These are phyloP conservation scores for Immersiella caudata DNA, from an alignment of 495 filamentous ascomycete genomes.

Conservation along the genomic window DNA sequence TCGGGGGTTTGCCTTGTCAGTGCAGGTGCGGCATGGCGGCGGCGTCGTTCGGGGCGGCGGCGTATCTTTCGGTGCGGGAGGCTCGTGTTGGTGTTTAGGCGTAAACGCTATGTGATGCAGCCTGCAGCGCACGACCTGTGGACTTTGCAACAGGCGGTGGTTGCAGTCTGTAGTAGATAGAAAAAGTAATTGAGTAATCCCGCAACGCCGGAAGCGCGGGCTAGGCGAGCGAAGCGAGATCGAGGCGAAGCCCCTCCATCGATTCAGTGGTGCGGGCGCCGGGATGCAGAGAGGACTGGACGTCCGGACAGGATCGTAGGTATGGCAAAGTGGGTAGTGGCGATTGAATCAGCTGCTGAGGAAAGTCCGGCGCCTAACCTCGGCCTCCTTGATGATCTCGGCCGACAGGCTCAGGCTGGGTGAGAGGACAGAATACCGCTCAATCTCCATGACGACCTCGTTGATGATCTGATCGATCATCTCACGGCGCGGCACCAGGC, in stretches of 20 bases:
- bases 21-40: neutral
- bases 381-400: constrained; percentile 79
- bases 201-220: constrained; percentile 34
- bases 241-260: neutral
- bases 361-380: constrained; percentile 63
- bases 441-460: constrained; percentile 71
- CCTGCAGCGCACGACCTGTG: constrained; percentile 29
- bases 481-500: constrained; percentile 55
- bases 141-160: constrained; percentile 23
- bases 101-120: constrained; percentile 18
- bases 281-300: neutral
- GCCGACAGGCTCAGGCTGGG: constrained; percentile 72
- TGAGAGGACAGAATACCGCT: constrained; percentile 71
- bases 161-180: constrained; percentile 12
- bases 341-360: constrained; percentile 45
- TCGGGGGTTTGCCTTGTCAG: neutral
- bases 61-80: neutral
- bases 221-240: constrained; percentile 23
- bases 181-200: constrained; percentile 22
- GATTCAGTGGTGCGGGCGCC: neutral
- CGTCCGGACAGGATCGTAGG: neutral
- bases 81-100: constrained; percentile 15
- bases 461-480: constrained; percentile 74
- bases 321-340: neutral
- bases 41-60: neutral